Conservation (phyloP, 2,329 filamentous ascomycete species). For the Akanthomyces muscarius region DNA sequence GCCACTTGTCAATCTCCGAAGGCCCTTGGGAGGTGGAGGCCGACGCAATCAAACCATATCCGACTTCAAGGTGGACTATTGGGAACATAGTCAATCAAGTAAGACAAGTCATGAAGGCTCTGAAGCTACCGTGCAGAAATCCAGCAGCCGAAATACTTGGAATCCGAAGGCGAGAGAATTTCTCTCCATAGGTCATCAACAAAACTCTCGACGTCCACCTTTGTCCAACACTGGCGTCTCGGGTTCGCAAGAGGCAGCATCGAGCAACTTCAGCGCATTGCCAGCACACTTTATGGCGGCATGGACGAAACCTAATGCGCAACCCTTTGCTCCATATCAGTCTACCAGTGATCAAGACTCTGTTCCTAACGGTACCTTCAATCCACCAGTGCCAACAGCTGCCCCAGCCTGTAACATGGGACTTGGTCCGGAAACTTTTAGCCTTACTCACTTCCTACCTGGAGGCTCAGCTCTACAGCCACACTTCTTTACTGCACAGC, state of each 20-base stretch:
- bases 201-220: not conserved
- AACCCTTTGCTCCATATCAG: not conserved
- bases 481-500: not conserved
- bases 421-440: not conserved
- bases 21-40: not conserved
- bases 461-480: not conserved
- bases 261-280: not conserved
- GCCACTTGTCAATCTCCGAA: not conserved
- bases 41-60: slow-evolving; percentile 13
- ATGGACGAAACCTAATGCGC: not conserved
- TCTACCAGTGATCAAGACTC: not conserved
- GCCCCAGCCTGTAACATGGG: not conserved
- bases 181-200: slow-evolving; percentile 25
- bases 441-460: not conserved
- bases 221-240: not conserved
- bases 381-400: not conserved
- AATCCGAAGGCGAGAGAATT: slow-evolving; percentile 34
- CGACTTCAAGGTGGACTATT: slow-evolving; percentile 14
- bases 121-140: slow-evolving; percentile 1
- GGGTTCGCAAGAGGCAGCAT: not conserved
- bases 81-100: slow-evolving; percentile 5
- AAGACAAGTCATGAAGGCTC: not conserved
- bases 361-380: not conserved
- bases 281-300: not conserved
- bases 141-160: slow-evolving; percentile 21